Conservation (phyloP, 768 basidiomycete genomes). For the Guyanaporus albipodus region DNA sequence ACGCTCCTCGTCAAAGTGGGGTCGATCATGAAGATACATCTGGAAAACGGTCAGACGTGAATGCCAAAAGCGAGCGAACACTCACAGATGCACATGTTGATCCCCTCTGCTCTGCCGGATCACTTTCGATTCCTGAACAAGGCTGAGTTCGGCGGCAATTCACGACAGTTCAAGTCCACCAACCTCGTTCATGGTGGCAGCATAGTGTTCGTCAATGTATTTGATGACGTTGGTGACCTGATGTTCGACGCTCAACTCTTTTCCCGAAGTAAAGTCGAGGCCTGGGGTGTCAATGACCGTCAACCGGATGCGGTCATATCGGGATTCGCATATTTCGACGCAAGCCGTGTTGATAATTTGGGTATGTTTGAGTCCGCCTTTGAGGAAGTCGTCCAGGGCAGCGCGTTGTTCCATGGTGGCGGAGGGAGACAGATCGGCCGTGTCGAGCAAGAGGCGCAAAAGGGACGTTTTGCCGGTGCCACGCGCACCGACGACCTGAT, state of each 20-base stretch:
- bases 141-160: neutral
- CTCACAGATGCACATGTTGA: constrained; percentile 86
- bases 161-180: neutral
- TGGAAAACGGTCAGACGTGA: constrained; percentile 30
- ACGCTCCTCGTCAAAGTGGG: constrained; percentile 60
- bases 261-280: constrained; percentile 67
- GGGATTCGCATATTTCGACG: constrained; percentile 80
- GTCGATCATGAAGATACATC: constrained; percentile 84
- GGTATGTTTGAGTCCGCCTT: constrained; percentile 57
- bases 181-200: constrained; percentile 86
- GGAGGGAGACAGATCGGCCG: constrained; percentile 74
- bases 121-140: constrained; percentile 77
- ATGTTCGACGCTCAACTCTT: constrained; percentile 73
- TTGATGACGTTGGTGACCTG: constrained; percentile 72
- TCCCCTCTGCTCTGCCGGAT: constrained; percentile 83
- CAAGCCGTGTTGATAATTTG: constrained; percentile 62
- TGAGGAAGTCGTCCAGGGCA: constrained; percentile 62
- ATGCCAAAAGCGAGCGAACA: neutral
- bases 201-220: constrained; percentile 77
- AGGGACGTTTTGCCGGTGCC: constrained; percentile 86
- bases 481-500: constrained; percentile 72
- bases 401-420: constrained; percentile 73
- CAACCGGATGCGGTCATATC: constrained; percentile 72
- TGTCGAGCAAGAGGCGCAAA: constrained; percentile 75
- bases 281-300: constrained; percentile 87